These are phyloP conservation scores for Pisolithus microcarpus DNA, from an alignment of 768 basidiomycete species.

Conservation along the genomic window DNA sequence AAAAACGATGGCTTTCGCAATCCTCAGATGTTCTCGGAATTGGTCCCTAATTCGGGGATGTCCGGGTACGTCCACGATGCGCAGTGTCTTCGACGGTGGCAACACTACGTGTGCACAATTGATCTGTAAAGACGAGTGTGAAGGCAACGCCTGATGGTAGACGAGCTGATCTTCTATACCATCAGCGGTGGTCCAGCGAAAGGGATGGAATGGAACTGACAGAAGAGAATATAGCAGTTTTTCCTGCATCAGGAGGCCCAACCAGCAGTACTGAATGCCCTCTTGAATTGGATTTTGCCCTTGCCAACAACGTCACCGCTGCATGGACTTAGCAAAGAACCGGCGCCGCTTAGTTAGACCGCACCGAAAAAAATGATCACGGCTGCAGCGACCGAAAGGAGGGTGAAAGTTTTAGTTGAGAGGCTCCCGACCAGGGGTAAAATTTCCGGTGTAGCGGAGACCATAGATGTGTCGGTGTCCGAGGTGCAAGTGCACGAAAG, in stretches of 20 bases:
- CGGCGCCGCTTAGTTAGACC: constrained; percentile 11
- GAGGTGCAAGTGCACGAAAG: constrained; percentile 1
- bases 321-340: constrained; percentile 28
- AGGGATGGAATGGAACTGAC: constrained; percentile 34
- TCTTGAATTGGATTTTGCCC: constrained; percentile 37
- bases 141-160: constrained; percentile 55
- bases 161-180: constrained; percentile 42
- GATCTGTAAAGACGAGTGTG: constrained; percentile 72
- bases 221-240: constrained; percentile 68
- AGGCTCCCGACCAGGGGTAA: constrained; percentile 29
- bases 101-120: constrained; percentile 48
- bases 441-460: constrained; percentile 28
- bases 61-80: constrained; percentile 71
- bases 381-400: constrained; percentile 40
- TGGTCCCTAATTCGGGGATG: constrained; percentile 75
- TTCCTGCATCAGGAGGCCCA: constrained; percentile 71
- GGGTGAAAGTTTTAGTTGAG: constrained; percentile 31
- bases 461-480: constrained; percentile 5
- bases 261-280: constrained; percentile 68
- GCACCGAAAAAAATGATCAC: constrained; percentile 37
- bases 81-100: constrained; percentile 38
- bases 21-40: constrained; percentile 55
- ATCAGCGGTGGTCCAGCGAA: constrained; percentile 4
- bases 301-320: constrained; percentile 34
- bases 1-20: constrained; percentile 64